These are phyloP conservation scores for Blepharisma undulans DNA, from an alignment of 169 alveolate genomes.

Conservation along the genomic window DNA sequence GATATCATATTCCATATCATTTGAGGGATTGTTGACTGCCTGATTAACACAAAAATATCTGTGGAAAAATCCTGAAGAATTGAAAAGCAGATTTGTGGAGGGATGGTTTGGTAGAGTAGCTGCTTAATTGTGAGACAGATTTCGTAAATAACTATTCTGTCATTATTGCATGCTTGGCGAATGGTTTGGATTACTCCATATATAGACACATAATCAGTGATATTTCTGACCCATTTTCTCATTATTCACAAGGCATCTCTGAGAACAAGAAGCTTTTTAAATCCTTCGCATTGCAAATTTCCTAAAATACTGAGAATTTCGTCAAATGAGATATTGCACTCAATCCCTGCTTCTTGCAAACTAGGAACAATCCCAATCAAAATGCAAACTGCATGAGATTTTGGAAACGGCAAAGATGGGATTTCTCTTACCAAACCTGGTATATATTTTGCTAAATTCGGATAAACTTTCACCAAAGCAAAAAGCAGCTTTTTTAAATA, in stretches of 20 bases:
- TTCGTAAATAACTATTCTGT: not conserved
- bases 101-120: not conserved
- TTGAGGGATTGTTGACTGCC: not conserved
- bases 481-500: not conserved
- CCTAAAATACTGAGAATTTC: not conserved
- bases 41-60: not conserved
- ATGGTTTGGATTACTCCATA: not conserved
- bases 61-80: not conserved
- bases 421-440: not conserved
- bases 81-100: not conserved
- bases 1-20: not conserved
- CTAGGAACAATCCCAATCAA: not conserved
- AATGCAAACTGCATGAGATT: not conserved
- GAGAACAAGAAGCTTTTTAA: not conserved
- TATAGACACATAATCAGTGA: not conserved
- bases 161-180: not conserved
- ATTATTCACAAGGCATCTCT: not conserved
- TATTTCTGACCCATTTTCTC: not conserved
- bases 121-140: not conserved
- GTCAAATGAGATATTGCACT: not conserved
- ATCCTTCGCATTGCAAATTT: not conserved
- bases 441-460: not conserved
- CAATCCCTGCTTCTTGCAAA: not conserved
- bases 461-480: not conserved
- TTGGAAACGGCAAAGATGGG: not conserved